phyloP scores from a whole-genome alignment of 176 grass and related monocot species.

The Alopecurus myosuroides region DNA sequence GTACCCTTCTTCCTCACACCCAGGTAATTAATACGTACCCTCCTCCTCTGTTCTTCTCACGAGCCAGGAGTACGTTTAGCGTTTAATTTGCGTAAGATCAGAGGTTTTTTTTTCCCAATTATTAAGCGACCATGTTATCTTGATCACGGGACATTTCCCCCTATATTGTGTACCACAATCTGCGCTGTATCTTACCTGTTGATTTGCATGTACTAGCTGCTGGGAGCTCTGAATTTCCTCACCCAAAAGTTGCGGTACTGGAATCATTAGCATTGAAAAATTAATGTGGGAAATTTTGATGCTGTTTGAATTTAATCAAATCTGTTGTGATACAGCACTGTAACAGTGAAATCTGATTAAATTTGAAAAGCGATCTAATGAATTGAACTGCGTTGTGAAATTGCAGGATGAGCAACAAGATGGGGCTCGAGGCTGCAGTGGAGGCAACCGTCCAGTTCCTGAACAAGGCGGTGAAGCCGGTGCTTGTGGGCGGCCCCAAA shows the following conservation, averaged over 20 bases:
- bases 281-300: not conserved
- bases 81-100: not conserved
- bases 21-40: constrained; percentile 17
- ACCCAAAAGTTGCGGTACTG: not conserved
- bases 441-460: too few relatives aligned
- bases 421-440: too few relatives aligned
- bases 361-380: too few relatives aligned
- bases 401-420: too few relatives aligned
- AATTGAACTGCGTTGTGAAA: too few relatives aligned
- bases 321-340: not conserved
- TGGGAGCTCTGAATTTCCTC: not conserved
- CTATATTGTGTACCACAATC: not conserved
- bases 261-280: not conserved
- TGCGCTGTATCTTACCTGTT: not conserved
- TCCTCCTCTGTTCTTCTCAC: not conserved
- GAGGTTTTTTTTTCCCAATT: not conserved
- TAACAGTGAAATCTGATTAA: not conserved
- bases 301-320: not conserved
- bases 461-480: too few relatives aligned
- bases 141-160: not conserved
- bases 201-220: not conserved
- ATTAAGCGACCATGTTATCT: not conserved
- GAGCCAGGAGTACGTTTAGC: not conserved
- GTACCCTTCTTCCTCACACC: constrained; percentile 69
- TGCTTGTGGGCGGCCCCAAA: too few relatives aligned